phyloP scores from a whole-genome alignment of 129 eudicot species.

The Flaveria robusta region DNA sequence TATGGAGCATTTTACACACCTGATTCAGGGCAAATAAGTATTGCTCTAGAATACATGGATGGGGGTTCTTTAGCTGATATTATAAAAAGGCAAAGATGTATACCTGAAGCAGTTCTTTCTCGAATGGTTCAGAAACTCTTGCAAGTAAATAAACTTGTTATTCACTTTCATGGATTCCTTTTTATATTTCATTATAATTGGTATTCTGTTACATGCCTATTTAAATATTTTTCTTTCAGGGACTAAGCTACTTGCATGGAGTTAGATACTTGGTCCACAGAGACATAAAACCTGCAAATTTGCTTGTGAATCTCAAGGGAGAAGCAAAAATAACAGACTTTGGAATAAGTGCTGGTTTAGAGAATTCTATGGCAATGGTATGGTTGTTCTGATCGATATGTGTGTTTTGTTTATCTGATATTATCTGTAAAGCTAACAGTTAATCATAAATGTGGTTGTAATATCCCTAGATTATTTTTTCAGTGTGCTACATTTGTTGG shows the following conservation, averaged over 20 bases:
- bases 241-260: slow-evolving; percentile 91
- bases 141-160: slow-evolving; percentile 42
- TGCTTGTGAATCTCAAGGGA: slow-evolving; percentile 94
- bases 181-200: not conserved
- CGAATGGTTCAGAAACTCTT: slow-evolving; percentile 78
- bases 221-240: slow-evolving; percentile 40
- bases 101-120: slow-evolving; percentile 89
- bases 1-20: slow-evolving; percentile 97
- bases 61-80: slow-evolving; percentile 96
- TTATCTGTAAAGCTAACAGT: slow-evolving; percentile 18
- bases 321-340: slow-evolving; percentile 98
- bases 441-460: slow-evolving; percentile 21
- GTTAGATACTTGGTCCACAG: slow-evolving; percentile 94
- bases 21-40: slow-evolving; percentile 97
- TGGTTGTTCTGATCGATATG: slow-evolving; percentile 13
- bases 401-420: not conserved
- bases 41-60: slow-evolving; percentile 97
- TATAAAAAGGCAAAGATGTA: slow-evolving; percentile 52
- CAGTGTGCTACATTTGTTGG: slow-evolving; percentile 99
- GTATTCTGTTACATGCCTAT: slow-evolving; percentile 1
- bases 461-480: slow-evolving; percentile 28
- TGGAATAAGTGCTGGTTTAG: slow-evolving; percentile 98
- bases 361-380: slow-evolving; percentile 98
- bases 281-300: slow-evolving; percentile 97
- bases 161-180: not conserved